Evolutionary conservation across 2,329 filamentous ascomycete species (phyloP).

Genomic region (Venturia pyrina): DNA sequence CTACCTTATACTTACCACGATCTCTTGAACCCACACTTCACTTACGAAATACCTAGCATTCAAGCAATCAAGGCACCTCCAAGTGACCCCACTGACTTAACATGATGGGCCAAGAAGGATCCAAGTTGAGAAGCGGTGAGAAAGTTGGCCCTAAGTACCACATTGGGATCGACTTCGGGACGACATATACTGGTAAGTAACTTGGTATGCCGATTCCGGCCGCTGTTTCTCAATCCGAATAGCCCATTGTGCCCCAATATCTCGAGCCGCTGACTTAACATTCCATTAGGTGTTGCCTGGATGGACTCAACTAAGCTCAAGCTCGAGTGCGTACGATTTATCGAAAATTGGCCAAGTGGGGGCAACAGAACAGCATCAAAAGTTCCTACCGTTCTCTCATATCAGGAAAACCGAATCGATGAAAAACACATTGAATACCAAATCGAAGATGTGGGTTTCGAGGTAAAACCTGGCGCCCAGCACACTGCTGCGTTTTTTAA

Average conservation of each 20-base stretch:
- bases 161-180: background rate
- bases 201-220: no score
- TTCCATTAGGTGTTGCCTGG: background rate
- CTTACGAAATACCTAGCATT: no score
- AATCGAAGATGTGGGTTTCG: background rate
- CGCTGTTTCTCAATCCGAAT: no score
- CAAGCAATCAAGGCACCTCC: no score
- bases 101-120: no score
- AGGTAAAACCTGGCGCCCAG: background rate
- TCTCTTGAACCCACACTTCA: no score
- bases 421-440: background rate
- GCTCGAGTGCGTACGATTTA: background rate
- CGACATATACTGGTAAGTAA: background rate
- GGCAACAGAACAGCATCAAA: background rate
- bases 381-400: background rate
- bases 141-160: background rate
- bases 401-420: background rate
- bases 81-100: no score
- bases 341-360: background rate
- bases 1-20: no score
- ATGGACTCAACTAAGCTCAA: background rate
- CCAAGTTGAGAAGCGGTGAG: no score
- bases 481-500: background rate
- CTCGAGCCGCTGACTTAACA: no score
- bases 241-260: no score